These are phyloP conservation scores for Castanopsis chinensis DNA, from an alignment of 306 rosid species.

Conservation along the genomic window DNA sequence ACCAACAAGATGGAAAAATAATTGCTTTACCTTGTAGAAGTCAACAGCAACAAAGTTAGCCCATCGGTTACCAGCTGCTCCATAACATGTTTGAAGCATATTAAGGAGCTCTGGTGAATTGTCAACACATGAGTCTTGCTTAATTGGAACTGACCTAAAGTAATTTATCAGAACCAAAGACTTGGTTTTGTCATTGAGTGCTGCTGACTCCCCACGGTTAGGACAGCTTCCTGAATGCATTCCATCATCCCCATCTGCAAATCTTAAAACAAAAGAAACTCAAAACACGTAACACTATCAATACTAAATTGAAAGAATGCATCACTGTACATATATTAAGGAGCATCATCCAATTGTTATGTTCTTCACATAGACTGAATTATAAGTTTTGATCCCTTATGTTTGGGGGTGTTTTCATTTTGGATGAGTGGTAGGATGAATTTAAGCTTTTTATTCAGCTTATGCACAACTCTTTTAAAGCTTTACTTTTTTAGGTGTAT, in stretches of 20 bases:
- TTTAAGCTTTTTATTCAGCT: no score
- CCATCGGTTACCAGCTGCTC: conserved; percentile 33
- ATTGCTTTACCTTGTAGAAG: conserved; percentile 34
- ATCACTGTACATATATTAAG: no score
- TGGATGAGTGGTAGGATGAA: no score
- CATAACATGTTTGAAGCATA: conserved; percentile 33
- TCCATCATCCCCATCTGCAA: conserved; percentile 38
- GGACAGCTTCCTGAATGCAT: conserved; percentile 34
- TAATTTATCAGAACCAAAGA: conserved; percentile 40
- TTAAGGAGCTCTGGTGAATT: conserved; percentile 30
- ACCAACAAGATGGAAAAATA: not conserved
- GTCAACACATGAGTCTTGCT: conserved; percentile 20
- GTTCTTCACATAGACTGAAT: no score
- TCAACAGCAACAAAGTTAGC: conserved; percentile 48
- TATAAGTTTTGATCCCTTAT: not conserved
- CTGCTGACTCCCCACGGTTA: conserved; percentile 25
- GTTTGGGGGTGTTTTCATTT: not conserved
- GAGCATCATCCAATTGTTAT: no score
- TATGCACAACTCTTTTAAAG: no score
- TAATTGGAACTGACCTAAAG: conserved; percentile 31
- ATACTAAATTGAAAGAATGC: not conserved
- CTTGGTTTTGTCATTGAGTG: conserved; percentile 33
- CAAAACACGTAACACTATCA: not conserved
- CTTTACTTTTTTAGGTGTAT: no score
- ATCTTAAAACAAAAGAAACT: not conserved